phyloP scores from a whole-genome alignment of 129 eudicot species.

The Tanacetum coccineum region DNA sequence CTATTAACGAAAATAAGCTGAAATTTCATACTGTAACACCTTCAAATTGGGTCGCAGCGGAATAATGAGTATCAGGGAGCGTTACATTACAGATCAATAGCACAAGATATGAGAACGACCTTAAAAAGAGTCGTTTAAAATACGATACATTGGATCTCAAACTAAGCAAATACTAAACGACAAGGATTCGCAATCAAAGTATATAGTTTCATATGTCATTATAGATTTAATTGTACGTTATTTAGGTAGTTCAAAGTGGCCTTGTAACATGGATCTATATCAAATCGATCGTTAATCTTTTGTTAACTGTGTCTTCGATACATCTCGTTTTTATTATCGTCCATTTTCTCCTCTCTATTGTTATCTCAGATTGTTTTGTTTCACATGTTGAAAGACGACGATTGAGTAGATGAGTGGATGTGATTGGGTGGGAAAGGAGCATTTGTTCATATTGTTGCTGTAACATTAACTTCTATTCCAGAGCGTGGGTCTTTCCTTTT shows the following conservation, averaged over 20 bases:
- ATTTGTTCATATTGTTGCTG: neutral
- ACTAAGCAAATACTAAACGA: too few relatives aligned
- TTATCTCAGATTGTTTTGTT: slow-evolving; percentile 17
- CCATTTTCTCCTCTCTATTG: neutral
- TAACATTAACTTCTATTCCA: slow-evolving; percentile 1
- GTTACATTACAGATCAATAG: too few relatives aligned
- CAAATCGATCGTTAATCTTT: slow-evolving; percentile 23
- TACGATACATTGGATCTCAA: too few relatives aligned
- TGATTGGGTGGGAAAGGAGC: slow-evolving; percentile 9
- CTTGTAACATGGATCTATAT: slow-evolving; percentile 19
- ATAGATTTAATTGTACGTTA: neutral
- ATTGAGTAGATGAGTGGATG: neutral
- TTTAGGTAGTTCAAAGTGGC: slow-evolving; percentile 3
- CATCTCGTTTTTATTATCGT: neutral
- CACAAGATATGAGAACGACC: too few relatives aligned
- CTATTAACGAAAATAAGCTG: too few relatives aligned
- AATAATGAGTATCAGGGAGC: too few relatives aligned
- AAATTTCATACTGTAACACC: too few relatives aligned
- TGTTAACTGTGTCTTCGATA: neutral
- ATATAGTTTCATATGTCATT: too few relatives aligned
- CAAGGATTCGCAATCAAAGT: too few relatives aligned
- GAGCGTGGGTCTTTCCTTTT: too few relatives aligned
- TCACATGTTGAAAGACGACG: slow-evolving; percentile 4
- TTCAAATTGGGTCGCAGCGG: too few relatives aligned
- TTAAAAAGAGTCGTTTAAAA: too few relatives aligned